Evolutionary conservation across 257 asterid species (phyloP).

Genomic region (Petunia axillaris): DNA sequence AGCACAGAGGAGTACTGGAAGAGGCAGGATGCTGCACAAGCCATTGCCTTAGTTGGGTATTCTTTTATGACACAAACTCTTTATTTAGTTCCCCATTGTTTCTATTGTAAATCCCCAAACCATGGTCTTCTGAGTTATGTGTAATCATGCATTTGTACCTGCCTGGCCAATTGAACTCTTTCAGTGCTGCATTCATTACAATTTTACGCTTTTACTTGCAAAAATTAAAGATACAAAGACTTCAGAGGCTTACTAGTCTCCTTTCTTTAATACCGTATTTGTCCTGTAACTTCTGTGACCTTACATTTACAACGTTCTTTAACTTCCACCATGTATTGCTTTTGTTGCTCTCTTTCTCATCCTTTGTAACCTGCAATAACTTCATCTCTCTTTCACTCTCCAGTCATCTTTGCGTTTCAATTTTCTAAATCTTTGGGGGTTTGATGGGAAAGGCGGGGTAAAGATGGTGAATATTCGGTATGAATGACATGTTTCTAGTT

Average conservation of each 20-base stretch:
- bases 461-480: slow-evolving; percentile 2
- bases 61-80: slow-evolving; percentile 20
- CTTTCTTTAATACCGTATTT: not conserved
- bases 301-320: not conserved
- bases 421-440: not conserved
- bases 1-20: slow-evolving; percentile 51
- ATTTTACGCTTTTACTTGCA: not conserved
- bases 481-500: not conserved
- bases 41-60: slow-evolving; percentile 46
- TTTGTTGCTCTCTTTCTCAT: not conserved
- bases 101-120: not conserved
- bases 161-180: not conserved
- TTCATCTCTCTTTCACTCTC: no score
- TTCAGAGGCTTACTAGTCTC: not conserved
- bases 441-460: not conserved
- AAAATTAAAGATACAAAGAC: not conserved
- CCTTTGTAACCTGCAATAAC: no score
- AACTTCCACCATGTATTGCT: not conserved
- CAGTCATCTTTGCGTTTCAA: no score
- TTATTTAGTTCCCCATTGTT: not conserved
- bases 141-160: not conserved
- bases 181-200: not conserved
- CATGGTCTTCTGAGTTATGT: not conserved
- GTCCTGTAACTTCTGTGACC: not conserved
- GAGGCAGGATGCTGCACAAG: slow-evolving; percentile 55